These are phyloP conservation scores for Aspergillus sojae DNA, from an alignment of 2,329 filamentous ascomycete genomes.

Conservation along the genomic window DNA sequence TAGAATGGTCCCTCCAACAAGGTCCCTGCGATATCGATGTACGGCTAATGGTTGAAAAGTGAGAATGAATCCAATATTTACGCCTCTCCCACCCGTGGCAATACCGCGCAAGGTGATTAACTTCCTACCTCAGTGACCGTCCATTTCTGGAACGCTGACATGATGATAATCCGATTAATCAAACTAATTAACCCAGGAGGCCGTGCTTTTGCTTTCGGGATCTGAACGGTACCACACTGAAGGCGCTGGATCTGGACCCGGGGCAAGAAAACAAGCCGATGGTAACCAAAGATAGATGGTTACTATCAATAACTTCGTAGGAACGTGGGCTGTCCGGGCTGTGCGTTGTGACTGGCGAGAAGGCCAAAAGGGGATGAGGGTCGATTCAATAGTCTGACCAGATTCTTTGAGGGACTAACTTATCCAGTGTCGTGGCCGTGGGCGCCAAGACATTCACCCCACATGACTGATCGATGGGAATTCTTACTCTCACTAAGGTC, in stretches of 20 bases:
- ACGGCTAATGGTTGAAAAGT: conserved; percentile 35
- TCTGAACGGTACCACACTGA: conserved; percentile 2
- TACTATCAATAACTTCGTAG: neutral
- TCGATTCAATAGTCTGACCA: conserved; percentile 5
- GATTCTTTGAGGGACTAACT: neutral
- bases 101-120: conserved; percentile 2
- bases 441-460: conserved; percentile 11
- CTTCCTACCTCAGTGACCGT: conserved; percentile 48
- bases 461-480: conserved; percentile 11
- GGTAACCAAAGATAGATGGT: neutral
- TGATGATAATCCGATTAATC: conserved; percentile 16
- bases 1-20: conserved; percentile 47
- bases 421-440: neutral
- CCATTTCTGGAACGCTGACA: conserved; percentile 47
- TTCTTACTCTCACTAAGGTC: neutral
- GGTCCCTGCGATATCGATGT: conserved; percentile 40
- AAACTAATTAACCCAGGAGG: neutral
- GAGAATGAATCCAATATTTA: conserved; percentile 11
- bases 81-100: conserved; percentile 1
- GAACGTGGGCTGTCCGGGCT: neutral
- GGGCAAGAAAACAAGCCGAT: neutral
- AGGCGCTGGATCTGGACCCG: neutral
- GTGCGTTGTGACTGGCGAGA: neutral
- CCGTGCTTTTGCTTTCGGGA: conserved; percentile 7
- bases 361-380: neutral